A percentile compares a stretch with the other conserved stretches of the same genome.
These are phyloP conservation scores for Magnusiomyces sp. DNA, from an alignment of 1,139 yeast species.

Conservation along the genomic window DNA sequence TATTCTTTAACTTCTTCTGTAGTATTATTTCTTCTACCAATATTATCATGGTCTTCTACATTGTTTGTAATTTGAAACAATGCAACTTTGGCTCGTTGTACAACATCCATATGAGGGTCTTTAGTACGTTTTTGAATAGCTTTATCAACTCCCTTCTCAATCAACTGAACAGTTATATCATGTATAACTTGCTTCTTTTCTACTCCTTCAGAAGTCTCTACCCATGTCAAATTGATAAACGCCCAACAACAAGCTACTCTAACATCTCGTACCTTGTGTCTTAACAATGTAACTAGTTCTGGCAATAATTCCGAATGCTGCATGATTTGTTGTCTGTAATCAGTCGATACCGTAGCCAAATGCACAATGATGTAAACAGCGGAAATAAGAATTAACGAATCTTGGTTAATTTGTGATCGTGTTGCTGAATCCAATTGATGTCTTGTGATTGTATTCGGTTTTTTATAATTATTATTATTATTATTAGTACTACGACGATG, in stretches of 20 bases:
- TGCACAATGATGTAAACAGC: slow-evolving; percentile 49
- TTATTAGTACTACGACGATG: background rate
- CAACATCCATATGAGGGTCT: slow-evolving; percentile 37
- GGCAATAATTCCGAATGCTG: slow-evolving; percentile 36
- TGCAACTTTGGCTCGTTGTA: slow-evolving; percentile 44
- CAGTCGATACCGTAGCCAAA: slow-evolving; percentile 47
- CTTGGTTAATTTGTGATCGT: slow-evolving; percentile 19
- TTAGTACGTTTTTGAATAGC: slow-evolving; percentile 29
- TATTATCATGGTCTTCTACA: background rate
- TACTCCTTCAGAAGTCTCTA: slow-evolving; percentile 18
- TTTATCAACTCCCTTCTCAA: slow-evolving; percentile 36
- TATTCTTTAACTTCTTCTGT: background rate
- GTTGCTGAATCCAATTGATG: slow-evolving; percentile 8
- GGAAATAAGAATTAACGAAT: slow-evolving; percentile 37
- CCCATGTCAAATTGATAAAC: slow-evolving; percentile 51
- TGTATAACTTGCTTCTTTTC: slow-evolving; percentile 2
- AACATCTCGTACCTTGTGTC: slow-evolving; percentile 36
- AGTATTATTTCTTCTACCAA: no score
- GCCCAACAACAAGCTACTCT: slow-evolving; percentile 53
- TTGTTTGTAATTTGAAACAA: slow-evolving; percentile 30
- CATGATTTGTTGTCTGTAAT: slow-evolving; percentile 36
- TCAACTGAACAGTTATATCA: slow-evolving; percentile 20
- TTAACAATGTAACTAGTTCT: slow-evolving; percentile 31
- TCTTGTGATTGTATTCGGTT: no score
- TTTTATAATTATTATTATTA: no score